Percentiles rank a stretch among this genome's conserved stretches.
These are phyloP conservation scores for Capsicum rhomboideum DNA, from an alignment of 257 asterid genomes.

Conservation along the genomic window DNA sequence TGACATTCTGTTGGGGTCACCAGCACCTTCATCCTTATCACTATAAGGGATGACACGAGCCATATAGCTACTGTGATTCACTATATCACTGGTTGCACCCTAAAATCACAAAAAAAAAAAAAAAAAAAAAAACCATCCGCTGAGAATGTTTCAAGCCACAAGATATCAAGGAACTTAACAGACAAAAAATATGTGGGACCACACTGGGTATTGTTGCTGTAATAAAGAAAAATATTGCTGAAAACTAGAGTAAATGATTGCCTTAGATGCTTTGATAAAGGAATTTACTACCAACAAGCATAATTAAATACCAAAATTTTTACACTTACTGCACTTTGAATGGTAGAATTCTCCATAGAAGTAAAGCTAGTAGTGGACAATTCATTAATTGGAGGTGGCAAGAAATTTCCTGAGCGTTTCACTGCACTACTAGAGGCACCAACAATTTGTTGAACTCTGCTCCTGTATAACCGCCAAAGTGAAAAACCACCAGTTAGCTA, in stretches of 20 bases:
- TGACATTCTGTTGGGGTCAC: slow-evolving; percentile 42
- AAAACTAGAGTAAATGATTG: background rate
- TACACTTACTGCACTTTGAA: slow-evolving; percentile 42
- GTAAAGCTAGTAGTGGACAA: slow-evolving; percentile 21
- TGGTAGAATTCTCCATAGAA: slow-evolving; percentile 32
- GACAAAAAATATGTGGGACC: background rate
- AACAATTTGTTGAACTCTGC: slow-evolving; percentile 83
- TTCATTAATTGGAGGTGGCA: slow-evolving; percentile 74
- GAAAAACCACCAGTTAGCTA: slow-evolving; percentile 7
- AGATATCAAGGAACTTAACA: background rate
- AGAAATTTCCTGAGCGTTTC: slow-evolving; percentile 56
- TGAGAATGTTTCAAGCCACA: slow-evolving; percentile 1
- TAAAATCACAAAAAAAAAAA: background rate
- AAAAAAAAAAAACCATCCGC: too few species aligned
- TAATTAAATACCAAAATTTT: slow-evolving; percentile 8
- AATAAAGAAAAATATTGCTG: background rate
- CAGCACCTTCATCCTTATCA: slow-evolving; percentile 40
- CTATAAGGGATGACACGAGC: slow-evolving; percentile 18
- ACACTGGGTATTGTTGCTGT: background rate
- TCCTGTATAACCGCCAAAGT: slow-evolving; percentile 34
- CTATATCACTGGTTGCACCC: slow-evolving; percentile 20
- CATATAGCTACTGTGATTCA: slow-evolving; percentile 22
- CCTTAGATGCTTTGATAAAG: background rate
- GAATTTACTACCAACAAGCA: background rate
- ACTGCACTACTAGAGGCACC: slow-evolving; percentile 50